Base-by-base conservation (phyloP, 1,284 basidiomycete genomes). In the Takashimella tepidaria region DNA sequence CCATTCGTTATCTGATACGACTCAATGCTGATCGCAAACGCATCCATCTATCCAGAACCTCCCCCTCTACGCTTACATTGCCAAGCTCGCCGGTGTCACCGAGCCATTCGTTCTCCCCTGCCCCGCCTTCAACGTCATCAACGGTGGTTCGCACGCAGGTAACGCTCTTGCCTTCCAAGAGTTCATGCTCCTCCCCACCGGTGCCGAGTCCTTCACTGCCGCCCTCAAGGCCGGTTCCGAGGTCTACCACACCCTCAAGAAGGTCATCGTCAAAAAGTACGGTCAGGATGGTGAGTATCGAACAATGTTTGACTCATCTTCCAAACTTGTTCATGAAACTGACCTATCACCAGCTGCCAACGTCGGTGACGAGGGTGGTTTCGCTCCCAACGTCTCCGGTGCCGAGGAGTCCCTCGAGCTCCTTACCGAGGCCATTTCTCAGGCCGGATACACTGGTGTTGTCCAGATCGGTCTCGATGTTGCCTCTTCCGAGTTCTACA, bases 81-180 rank as follows among this genome's bases (percentile, higher is more conserved):
- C 93, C 51, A 86, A 90, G 63, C 86, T 99, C 66, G 89, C 95
- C 57, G 92, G 93, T 67, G 83, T 96, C 78, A 89, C 91, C 78
- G 82, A 89, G 56, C 95, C 95, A 45, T 98, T 87, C 79, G 81
- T 91, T 56, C 86, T 97, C 68, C 95, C 95, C 66, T 81, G 78
- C 74, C 96, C 92, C 51, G 86, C 89, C 57, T 92, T 97, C 84
- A 99, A 99, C 79, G 96, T 99, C 72, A 98, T 99, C 83, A 99
- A 99, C 80, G 96, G 96, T 79, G 96, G 96, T 63, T 97, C 92
- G 63, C 96, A 99, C 78, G 96, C 96, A 56, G 96, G 96, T 56
- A 99, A 99, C 84, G 92, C 93, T 77, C 89, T 99, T 62, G 92
- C 96, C 54, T 93, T 98, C 89, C 92, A 98, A 81, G 96, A 99